Evolutionary conservation across 441 rosid species (phyloP).

Genomic region (Adansonia rubrostipa): DNA sequence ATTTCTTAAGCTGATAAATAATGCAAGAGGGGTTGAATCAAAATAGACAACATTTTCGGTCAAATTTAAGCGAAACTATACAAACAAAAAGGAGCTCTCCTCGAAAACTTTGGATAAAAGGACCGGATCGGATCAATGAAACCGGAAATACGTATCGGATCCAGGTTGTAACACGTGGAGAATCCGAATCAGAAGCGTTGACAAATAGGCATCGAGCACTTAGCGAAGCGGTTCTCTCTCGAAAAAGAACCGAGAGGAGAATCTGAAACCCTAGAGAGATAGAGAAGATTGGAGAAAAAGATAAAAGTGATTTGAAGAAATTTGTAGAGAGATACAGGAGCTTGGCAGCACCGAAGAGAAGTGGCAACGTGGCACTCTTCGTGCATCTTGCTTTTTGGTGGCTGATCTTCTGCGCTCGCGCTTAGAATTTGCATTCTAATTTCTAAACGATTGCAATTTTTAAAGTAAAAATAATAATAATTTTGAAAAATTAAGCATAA

Average conservation of each 20-base stretch:
- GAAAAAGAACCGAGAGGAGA: conserved; percentile 24
- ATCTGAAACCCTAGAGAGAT: conserved; percentile 50
- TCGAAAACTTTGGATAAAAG: conserved; percentile 14
- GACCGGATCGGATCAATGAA: conserved; percentile 41
- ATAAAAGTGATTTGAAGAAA: neutral
- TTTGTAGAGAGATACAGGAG: neutral
- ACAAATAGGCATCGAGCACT: neutral
- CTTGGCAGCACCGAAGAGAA: conserved; percentile 44
- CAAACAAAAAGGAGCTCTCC: conserved; percentile 36
- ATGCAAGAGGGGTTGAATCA: neutral
- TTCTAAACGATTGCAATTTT: neutral
- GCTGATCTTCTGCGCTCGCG: conserved; percentile 18
- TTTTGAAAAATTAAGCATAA: neutral
- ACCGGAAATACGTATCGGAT: conserved; percentile 19
- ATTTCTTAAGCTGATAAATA: conserved; percentile 22
- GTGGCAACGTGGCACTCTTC: conserved; percentile 65
- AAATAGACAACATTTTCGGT: conserved; percentile 7
- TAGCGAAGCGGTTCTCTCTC: neutral
- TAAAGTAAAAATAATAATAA: neutral
- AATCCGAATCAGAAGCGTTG: conserved; percentile 48
- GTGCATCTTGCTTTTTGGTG: conserved; percentile 32
- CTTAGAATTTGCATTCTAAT: neutral
- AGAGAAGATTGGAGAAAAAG: conserved; percentile 11
- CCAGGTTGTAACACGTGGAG: conserved; percentile 25
- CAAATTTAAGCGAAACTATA: conserved; percentile 19